These are phyloP conservation scores for Baorangia bicolor DNA, from an alignment of 768 basidiomycete species.

Conservation along the genomic window DNA sequence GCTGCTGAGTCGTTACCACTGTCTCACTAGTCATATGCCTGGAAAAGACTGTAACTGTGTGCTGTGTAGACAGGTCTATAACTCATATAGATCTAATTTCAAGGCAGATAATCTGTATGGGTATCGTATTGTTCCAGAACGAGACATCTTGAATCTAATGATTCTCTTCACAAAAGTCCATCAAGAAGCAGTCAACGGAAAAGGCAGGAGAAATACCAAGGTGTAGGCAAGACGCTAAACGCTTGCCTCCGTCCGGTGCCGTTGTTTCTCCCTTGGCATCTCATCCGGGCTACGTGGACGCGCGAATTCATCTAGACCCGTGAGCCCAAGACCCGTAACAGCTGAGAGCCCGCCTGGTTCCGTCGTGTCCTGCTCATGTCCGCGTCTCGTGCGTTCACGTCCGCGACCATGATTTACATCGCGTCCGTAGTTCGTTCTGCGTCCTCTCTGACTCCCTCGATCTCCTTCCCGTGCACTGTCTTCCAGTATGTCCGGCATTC, in stretches of 20 bases:
- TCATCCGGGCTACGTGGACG: constrained; percentile 15
- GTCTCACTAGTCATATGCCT: neutral
- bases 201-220: neutral
- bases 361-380: constrained; percentile 1
- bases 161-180: neutral
- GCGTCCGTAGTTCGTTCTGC: neutral
- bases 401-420: constrained; percentile 8
- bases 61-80: neutral
- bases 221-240: neutral
- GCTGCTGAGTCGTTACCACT: neutral
- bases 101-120: neutral
- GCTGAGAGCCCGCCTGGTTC: constrained; percentile 23
- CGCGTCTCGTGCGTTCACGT: constrained; percentile 7
- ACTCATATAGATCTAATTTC: neutral
- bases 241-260: neutral
- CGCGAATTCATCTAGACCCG: constrained; percentile 18
- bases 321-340: constrained; percentile 30
- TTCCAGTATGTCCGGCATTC: neutral
- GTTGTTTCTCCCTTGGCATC: constrained; percentile 10
- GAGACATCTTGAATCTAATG: neutral
- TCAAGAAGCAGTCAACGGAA: neutral
- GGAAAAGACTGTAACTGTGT: neutral
- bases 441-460: constrained; percentile 4
- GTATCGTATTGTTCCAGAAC: neutral
- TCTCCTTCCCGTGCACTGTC: neutral